These are phyloP conservation scores for Barnettozyma hawaiiensis DNA, from an alignment of 1,139 yeast species.

Conservation along the genomic window DNA sequence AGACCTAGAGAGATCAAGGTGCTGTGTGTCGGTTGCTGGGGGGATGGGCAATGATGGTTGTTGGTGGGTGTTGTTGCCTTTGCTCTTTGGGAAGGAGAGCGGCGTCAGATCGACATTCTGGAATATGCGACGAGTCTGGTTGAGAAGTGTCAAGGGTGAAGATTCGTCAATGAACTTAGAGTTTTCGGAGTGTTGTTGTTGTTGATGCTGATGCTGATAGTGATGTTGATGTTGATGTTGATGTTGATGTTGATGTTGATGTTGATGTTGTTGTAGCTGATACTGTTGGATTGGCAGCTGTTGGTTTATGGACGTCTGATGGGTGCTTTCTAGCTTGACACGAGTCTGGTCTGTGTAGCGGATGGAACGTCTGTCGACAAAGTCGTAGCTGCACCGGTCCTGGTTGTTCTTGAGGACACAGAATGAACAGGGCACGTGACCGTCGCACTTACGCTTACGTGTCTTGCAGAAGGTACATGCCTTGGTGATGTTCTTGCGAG, in stretches of 20 bases:
- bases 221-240: neutral
- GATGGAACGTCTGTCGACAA: constrained; percentile 13
- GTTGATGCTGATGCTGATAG: neutral
- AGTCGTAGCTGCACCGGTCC: constrained; percentile 9
- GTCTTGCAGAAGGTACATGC: constrained; percentile 34
- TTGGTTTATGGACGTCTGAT: neutral
- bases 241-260: neutral
- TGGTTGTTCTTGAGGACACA: constrained; percentile 10
- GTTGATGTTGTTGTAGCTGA: neutral
- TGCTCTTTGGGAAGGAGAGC: neutral
- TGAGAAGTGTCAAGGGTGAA: neutral
- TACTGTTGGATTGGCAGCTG: neutral
- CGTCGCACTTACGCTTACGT: constrained; percentile 13
- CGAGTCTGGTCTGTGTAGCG: constrained; percentile 5
- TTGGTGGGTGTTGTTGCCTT: neutral
- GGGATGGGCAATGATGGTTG: neutral
- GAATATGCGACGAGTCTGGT: neutral
- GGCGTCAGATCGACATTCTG: neutral
- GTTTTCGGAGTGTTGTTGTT: neutral
- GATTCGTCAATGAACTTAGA: neutral
- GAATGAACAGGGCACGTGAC: constrained; percentile 11
- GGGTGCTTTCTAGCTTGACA: neutral
- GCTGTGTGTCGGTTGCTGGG: neutral
- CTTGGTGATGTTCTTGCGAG: constrained; percentile 37
- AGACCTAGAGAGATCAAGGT: neutral